Percentiles rank a stretch among this genome's conserved stretches.
Evolutionary conservation across 139 green algal species (phyloP).

Genomic region (Chlorella sp.): DNA sequence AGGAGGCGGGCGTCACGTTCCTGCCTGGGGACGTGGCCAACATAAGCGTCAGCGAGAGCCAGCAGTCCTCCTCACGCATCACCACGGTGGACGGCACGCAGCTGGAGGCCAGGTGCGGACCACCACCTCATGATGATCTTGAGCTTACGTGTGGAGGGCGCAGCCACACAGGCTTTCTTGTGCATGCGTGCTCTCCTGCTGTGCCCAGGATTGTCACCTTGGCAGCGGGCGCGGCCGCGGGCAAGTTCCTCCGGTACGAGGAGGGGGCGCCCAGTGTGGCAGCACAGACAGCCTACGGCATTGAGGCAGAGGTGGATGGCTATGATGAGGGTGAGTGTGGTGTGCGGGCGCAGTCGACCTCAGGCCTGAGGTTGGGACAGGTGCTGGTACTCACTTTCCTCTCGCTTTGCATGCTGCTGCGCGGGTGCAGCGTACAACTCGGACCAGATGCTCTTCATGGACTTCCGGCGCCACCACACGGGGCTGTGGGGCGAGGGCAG

Average conservation of each 20-base stretch:
- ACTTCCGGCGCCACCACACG: conserved; percentile 77
- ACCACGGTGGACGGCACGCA: background rate
- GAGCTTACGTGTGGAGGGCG: too few species aligned
- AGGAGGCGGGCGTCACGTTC: conserved; percentile 7
- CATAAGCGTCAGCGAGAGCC: background rate
- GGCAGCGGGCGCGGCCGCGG: conserved; percentile 74
- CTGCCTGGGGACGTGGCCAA: background rate
- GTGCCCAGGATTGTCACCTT: conserved; percentile 77
- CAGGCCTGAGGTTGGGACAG: too few species aligned
- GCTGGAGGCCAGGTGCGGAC: background rate
- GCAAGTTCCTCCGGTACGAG: conserved; percentile 82
- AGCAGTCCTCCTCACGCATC: background rate
- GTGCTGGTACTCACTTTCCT: too few species aligned
- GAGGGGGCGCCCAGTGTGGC: conserved; percentile 61
- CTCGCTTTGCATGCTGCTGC: background rate
- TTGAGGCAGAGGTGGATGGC: conserved; percentile 69
- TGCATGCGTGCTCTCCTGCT: background rate
- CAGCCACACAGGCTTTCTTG: background rate
- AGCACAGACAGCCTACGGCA: conserved; percentile 89
- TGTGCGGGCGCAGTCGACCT: too few species aligned
- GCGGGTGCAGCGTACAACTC: conserved; percentile 39
- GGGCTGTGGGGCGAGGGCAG: conserved; percentile 63
- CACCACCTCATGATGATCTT: too few species aligned
- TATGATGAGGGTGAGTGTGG: conserved; percentile 44
- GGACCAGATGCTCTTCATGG: conserved; percentile 79